These are phyloP conservation scores for Akanthomyces lecanii DNA, from an alignment of 2,329 filamentous ascomycete genomes.

Conservation along the genomic window DNA sequence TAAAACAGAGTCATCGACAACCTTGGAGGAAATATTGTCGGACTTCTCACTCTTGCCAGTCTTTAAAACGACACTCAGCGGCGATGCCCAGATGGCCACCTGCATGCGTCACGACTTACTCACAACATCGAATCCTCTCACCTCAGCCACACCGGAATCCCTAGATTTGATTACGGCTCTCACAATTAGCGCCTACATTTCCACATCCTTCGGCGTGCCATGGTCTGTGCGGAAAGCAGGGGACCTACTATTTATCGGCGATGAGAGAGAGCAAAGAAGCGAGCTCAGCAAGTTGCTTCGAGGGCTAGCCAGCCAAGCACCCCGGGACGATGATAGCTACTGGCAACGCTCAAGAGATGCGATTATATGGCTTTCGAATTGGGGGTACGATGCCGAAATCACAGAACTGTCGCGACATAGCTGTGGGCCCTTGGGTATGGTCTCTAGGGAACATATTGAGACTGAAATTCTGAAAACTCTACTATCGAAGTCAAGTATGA, in stretches of 20 bases:
- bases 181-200: constrained; percentile 55
- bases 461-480: constrained; percentile 66
- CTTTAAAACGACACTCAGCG: constrained; percentile 22
- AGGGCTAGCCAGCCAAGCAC: constrained; percentile 42
- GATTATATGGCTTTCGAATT: constrained; percentile 69
- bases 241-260: constrained; percentile 61
- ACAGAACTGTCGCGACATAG: constrained; percentile 33
- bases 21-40: constrained; percentile 45
- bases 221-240: constrained; percentile 51
- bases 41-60: constrained; percentile 38
- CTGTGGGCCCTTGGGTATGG: constrained; percentile 58
- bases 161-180: constrained; percentile 60
- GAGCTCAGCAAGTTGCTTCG: constrained; percentile 58
- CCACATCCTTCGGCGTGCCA: constrained; percentile 47
- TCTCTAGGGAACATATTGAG: constrained; percentile 61
- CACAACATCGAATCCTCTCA: constrained; percentile 58
- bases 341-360: constrained; percentile 60
- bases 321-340: constrained; percentile 58
- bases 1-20: constrained; percentile 53
- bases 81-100: constrained; percentile 26
- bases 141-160: constrained; percentile 52
- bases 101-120: constrained; percentile 46
- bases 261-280: constrained; percentile 59
- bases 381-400: constrained; percentile 50
- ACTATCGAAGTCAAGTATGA: constrained; percentile 56